Evolutionary conservation across 148 eudicot species (phyloP).

Genomic region (Fallopia convolvulus): DNA sequence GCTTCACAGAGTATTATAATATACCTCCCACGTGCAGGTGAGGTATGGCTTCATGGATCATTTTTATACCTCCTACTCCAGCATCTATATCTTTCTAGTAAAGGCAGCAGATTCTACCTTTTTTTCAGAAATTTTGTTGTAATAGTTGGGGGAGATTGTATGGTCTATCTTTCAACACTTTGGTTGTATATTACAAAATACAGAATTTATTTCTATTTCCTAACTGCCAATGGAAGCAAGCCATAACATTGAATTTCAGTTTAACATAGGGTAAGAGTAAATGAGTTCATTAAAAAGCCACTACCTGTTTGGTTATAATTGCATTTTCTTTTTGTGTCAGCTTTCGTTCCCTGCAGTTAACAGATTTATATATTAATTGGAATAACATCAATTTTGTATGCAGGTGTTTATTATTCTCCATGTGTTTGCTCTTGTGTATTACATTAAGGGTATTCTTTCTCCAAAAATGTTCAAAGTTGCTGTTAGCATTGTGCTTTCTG

Average conservation of each 20-base stretch:
- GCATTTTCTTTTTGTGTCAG: neutral
- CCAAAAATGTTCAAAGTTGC: slow-evolving; percentile 97
- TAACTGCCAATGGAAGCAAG: neutral
- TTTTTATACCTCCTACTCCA: neutral
- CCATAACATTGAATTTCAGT: neutral
- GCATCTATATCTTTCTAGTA: neutral
- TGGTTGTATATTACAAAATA: neutral
- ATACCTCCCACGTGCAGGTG: neutral
- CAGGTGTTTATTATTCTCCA: slow-evolving; percentile 95
- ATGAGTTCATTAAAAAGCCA: neutral
- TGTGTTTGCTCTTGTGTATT: slow-evolving; percentile 90
- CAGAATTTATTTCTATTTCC: neutral
- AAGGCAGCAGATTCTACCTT: neutral
- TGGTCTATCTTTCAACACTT: neutral
- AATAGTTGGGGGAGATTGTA: neutral
- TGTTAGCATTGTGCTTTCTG: slow-evolving; percentile 77
- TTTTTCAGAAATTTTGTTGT: neutral
- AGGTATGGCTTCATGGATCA: neutral
- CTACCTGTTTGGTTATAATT: neutral
- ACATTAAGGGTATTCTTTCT: slow-evolving; percentile 81
- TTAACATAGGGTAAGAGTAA: neutral
- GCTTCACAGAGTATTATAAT: no score
- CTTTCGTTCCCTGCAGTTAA: neutral
- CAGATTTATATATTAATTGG: neutral
- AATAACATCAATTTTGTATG: slow-evolving; percentile 9